A percentile compares a stretch with the other conserved stretches of the same genome.
phyloP scores from a whole-genome alignment of 2,329 filamentous ascomycete genomes.

The Blumeria graminis region DNA sequence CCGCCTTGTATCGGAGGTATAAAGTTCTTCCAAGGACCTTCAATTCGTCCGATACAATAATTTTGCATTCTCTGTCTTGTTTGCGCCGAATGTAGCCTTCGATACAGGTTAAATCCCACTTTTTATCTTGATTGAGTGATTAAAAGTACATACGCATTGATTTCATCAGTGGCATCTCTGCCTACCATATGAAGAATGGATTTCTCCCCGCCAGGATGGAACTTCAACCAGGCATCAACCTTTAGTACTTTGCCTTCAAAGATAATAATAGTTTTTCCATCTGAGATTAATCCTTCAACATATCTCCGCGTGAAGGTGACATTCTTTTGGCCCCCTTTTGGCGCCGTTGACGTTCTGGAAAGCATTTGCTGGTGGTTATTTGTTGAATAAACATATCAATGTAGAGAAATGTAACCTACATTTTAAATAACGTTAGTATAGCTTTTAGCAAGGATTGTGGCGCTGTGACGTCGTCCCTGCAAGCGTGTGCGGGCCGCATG shows the following conservation, averaged over 20 bases:
- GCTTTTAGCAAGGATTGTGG: too few relatives aligned
- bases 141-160: slow-evolving; percentile 45
- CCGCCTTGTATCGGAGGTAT: slow-evolving; percentile 80
- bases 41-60: slow-evolving; percentile 63
- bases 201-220: slow-evolving; percentile 80
- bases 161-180: slow-evolving; percentile 81
- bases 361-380: too few relatives aligned
- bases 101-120: neutral
- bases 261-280: slow-evolving; percentile 58
- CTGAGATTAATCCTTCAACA: slow-evolving; percentile 63
- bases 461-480: too few relatives aligned
- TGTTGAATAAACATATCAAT: too few relatives aligned
- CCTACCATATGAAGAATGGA: slow-evolving; percentile 85
- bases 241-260: slow-evolving; percentile 62
- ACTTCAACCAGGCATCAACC: slow-evolving; percentile 68
- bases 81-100: slow-evolving; percentile 59
- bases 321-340: slow-evolving; percentile 3
- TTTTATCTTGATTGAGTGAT: neutral
- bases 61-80: slow-evolving; percentile 50
- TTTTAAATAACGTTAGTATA: too few relatives aligned
- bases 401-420: too few relatives aligned
- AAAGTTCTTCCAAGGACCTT: slow-evolving; percentile 72
- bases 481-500: too few relatives aligned
- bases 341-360: neutral
- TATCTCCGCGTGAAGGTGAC: slow-evolving; percentile 32